Conservation (phyloP, 805 yeast species). For the Tetrapisispora arboricola region DNA sequence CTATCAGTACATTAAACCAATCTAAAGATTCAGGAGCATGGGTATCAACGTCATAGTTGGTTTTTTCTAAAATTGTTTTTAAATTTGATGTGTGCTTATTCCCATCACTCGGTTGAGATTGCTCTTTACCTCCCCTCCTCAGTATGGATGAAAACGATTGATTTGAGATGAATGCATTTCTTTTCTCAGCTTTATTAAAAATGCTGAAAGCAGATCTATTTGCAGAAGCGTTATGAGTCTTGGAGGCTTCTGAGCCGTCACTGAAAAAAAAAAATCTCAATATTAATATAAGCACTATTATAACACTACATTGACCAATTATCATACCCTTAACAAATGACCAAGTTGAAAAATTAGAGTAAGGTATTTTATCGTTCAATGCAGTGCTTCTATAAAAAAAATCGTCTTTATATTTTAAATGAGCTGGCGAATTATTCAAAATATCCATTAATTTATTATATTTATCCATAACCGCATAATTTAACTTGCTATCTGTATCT, state of each 20-base stretch:
- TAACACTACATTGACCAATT: conserved; percentile 64
- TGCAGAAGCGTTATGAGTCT: conserved; percentile 2
- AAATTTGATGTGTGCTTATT: conserved; percentile 15
- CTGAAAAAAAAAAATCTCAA: conserved; percentile 70
- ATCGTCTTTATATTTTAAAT: not conserved
- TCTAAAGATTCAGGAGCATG: conserved; percentile 88
- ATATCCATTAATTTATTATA: not conserved
- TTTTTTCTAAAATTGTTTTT: conserved; percentile 66
- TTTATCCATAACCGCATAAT: not conserved
- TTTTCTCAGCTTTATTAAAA: not conserved
- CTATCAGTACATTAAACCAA: conserved; percentile 92
- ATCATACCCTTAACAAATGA: conserved; percentile 71
- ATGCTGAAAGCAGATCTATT: not conserved
- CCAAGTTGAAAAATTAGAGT: conserved; percentile 33
- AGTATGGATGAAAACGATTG: conserved; percentile 18
- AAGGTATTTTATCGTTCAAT: not conserved
- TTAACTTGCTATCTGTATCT: not conserved
- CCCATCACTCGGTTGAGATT: conserved; percentile 15
- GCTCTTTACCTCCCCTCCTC: conserved; percentile 25
- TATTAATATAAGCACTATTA: conserved; percentile 50
- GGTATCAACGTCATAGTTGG: conserved; percentile 80
- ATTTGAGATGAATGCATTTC: not conserved
- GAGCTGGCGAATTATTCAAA: not conserved
- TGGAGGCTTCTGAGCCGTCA: conserved; percentile 39
- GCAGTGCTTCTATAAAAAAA: not conserved